Evolutionary conservation across 176 grass and related monocot species (phyloP).

Genomic region (Otatea glauca): DNA sequence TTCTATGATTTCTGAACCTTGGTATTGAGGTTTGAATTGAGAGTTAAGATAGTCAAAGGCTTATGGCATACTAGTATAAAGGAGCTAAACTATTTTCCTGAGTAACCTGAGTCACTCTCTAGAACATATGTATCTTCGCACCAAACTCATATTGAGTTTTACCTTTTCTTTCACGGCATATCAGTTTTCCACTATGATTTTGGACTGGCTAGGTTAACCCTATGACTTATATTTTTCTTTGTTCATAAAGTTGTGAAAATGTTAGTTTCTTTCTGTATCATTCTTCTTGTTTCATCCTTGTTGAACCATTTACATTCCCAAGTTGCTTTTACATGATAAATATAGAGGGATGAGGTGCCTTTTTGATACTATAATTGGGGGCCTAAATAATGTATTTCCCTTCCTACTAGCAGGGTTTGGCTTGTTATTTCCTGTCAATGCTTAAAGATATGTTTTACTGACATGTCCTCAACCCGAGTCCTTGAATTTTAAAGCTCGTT

Average conservation of each 20-base stretch:
- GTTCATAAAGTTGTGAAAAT: neutral
- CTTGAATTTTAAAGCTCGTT: neutral
- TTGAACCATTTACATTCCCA: neutral
- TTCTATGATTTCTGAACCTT: neutral
- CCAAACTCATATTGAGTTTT: neutral
- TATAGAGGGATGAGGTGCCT: neutral
- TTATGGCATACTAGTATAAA: neutral
- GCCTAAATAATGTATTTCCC: neutral
- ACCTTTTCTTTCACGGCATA: neutral
- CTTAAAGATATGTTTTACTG: neutral
- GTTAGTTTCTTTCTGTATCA: neutral
- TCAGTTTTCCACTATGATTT: conserved; percentile 7
- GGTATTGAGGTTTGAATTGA: neutral
- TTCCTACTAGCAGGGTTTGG: neutral
- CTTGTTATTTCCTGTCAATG: neutral
- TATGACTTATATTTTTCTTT: neutral
- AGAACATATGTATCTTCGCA: neutral
- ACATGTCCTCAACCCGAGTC: neutral
- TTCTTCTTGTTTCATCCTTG: neutral
- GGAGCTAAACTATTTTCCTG: neutral
- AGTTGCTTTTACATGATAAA: neutral
- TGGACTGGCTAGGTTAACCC: neutral
- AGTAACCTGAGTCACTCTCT: neutral
- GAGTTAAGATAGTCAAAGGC: neutral
- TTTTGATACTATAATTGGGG: neutral